These are phyloP conservation scores for Dittrichia graveolens DNA, from an alignment of 129 eudicot genomes.

Conservation along the genomic window DNA sequence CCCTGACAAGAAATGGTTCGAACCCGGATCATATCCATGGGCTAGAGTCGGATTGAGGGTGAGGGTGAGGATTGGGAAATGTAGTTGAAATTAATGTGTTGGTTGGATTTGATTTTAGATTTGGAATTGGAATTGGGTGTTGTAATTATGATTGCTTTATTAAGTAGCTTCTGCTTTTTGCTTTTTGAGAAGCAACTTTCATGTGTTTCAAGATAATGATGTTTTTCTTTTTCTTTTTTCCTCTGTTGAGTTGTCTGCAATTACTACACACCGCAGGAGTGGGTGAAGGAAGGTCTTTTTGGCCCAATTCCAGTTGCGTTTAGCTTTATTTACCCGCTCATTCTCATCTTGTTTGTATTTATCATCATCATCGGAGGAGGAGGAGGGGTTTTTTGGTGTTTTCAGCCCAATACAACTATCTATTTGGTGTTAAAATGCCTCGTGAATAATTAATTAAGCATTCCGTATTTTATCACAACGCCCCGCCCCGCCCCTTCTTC, in stretches of 20 bases:
- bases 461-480: too few species aligned
- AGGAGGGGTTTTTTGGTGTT: too few species aligned
- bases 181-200: conserved; percentile 22
- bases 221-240: conserved; percentile 12
- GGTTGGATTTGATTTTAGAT: conserved; percentile 11
- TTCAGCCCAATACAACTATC: too few species aligned
- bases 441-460: too few species aligned
- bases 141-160: conserved; percentile 31
- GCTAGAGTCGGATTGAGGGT: conserved; percentile 31
- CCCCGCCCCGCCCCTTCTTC: too few species aligned
- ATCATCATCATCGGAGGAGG: too few species aligned
- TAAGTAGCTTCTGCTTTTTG: conserved; percentile 14
- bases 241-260: conserved; percentile 1
- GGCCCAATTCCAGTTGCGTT: not conserved
- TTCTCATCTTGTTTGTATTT: too few species aligned
- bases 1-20: conserved; percentile 17
- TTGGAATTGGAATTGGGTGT: conserved; percentile 22
- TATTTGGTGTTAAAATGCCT: too few species aligned
- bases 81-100: conserved; percentile 29
- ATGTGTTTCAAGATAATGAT: conserved; percentile 25
- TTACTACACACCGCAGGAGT: not conserved
- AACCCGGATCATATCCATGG: conserved; percentile 44
- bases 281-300: not conserved
- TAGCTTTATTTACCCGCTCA: too few species aligned
- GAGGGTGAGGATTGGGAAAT: not conserved